These are phyloP conservation scores for Acacia melanoxylon DNA, from an alignment of 306 rosid species.

Conservation along the genomic window DNA sequence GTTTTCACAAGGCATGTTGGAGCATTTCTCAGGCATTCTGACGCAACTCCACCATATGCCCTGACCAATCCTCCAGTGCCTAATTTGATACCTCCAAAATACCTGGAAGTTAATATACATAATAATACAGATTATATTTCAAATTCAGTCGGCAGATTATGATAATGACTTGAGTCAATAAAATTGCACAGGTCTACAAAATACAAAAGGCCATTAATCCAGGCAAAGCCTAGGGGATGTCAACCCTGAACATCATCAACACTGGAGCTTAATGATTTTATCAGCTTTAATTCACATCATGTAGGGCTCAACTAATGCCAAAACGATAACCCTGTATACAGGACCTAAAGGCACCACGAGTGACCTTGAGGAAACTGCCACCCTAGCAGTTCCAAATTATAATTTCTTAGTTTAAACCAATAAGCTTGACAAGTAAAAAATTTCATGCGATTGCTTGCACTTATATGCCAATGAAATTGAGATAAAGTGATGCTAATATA, in stretches of 20 bases:
- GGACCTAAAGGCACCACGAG: neutral
- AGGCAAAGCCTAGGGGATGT: neutral
- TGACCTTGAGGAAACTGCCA: neutral
- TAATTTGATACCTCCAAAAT: conserved; percentile 92
- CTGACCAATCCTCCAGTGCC: conserved; percentile 92
- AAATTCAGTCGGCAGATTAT: conserved; percentile 22
- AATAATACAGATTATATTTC: conserved; percentile 14
- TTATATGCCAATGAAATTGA: conserved; percentile 3
- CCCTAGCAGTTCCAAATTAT: neutral
- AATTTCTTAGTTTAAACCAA: neutral
- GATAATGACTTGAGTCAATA: neutral
- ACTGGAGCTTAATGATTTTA: neutral
- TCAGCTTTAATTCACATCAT: neutral
- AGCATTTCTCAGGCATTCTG: conserved; percentile 85
- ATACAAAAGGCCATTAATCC: neutral
- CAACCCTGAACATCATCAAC: neutral
- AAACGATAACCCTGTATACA: neutral
- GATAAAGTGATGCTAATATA: conserved; percentile 3
- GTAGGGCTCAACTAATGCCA: neutral
- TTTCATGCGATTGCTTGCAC: neutral
- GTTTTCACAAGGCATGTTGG: conserved; percentile 78
- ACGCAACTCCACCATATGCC: conserved; percentile 94
- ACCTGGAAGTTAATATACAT: conserved; percentile 40
- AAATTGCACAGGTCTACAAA: neutral
- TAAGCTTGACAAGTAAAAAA: neutral